Evolutionary conservation across 2,329 filamentous ascomycete genomes (phyloP).

Genomic region (Fusarium sp.): DNA sequence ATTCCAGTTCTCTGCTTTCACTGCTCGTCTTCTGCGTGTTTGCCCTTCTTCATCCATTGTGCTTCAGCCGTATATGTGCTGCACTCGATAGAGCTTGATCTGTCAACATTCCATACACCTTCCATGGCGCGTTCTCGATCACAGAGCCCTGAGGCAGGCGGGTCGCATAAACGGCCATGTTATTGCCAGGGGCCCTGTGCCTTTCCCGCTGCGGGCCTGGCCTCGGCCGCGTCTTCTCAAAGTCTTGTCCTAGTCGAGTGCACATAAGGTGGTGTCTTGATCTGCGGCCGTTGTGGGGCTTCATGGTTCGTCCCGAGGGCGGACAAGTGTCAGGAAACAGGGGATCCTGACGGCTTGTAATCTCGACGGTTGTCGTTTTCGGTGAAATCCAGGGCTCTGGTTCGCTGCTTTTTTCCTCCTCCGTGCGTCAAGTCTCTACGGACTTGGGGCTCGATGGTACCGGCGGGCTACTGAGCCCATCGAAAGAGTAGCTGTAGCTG

Average conservation of each 20-base stretch:
- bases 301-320: constrained; percentile 57
- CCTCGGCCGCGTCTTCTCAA: constrained; percentile 44
- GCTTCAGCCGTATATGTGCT: background rate
- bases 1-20: background rate
- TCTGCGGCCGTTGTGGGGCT: constrained; percentile 60
- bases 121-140: constrained; percentile 33
- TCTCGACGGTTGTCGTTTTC: constrained; percentile 52
- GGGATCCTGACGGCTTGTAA: constrained; percentile 51
- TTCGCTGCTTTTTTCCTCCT: constrained; percentile 50
- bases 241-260: constrained; percentile 42
- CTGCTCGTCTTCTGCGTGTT: background rate
- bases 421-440: constrained; percentile 38
- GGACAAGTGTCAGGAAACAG: constrained; percentile 57
- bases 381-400: constrained; percentile 56
- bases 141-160: constrained; percentile 32
- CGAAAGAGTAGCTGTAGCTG: constrained; percentile 27
- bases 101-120: constrained; percentile 37
- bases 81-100: constrained; percentile 13
- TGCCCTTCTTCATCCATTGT: background rate
- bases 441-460: constrained; percentile 37
- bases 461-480: constrained; percentile 17
- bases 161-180: constrained; percentile 47
- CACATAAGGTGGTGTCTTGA: constrained; percentile 54
- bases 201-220: constrained; percentile 53
- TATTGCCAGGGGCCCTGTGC: constrained; percentile 48